Evolutionary conservation across 352 stramenopile species (phyloP).

Genomic region (Lagenidium sp.): DNA sequence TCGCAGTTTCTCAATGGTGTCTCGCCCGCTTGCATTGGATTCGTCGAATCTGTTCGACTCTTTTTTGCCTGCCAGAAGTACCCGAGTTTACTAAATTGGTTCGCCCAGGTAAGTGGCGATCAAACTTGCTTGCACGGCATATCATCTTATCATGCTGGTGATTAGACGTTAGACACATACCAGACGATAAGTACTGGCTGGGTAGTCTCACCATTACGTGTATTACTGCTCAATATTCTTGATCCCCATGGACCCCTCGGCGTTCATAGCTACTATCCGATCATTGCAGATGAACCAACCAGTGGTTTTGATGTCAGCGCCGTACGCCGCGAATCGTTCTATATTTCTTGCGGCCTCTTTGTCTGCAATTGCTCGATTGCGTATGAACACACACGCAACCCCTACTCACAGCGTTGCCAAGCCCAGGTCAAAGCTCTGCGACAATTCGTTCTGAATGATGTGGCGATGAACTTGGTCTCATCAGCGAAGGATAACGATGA

Average conservation of each 20-base stretch:
- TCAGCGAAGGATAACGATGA: slow-evolving; percentile 17
- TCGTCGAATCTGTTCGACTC: slow-evolving; percentile 63
- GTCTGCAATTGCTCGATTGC: slow-evolving; percentile 47
- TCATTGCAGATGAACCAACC: slow-evolving; percentile 16
- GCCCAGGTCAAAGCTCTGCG: no score
- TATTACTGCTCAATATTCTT: slow-evolving; percentile 64
- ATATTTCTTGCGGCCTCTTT: slow-evolving; percentile 65
- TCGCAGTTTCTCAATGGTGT: slow-evolving; percentile 12
- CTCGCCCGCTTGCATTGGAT: slow-evolving; percentile 30
- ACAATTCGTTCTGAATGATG: slow-evolving; percentile 49
- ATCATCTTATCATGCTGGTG: background rate
- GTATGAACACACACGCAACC: slow-evolving; percentile 61
- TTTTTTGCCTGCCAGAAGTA: slow-evolving; percentile 83
- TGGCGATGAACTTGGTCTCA: slow-evolving; percentile 35
- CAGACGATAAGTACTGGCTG: slow-evolving; percentile 65
- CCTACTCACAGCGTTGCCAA: no score
- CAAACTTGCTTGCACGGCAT: no score
- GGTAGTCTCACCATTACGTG: slow-evolving; percentile 45
- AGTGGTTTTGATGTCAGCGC: slow-evolving; percentile 23
- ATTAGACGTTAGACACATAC: slow-evolving; percentile 69
- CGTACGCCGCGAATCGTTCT: slow-evolving; percentile 71
- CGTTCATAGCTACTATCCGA: slow-evolving; percentile 77
- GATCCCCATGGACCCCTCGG: slow-evolving; percentile 72
- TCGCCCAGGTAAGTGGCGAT: slow-evolving; percentile 47
- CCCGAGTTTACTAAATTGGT: slow-evolving; percentile 74